phyloP scores from a whole-genome alignment of 73 alveolate genomes.

The Breviolum minutum region DNA sequence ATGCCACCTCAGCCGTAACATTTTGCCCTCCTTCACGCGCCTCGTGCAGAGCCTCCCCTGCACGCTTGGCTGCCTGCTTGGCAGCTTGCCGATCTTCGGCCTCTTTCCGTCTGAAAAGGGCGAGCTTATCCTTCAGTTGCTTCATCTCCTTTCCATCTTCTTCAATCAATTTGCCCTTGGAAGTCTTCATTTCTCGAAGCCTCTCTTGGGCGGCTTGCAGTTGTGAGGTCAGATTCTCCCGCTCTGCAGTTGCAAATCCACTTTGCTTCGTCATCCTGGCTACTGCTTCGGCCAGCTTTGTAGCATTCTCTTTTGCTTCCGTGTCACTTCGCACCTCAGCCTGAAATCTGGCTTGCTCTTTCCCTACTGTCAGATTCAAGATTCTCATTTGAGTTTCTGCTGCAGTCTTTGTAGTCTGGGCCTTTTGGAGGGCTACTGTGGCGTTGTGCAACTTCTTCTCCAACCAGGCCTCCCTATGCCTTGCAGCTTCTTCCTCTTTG shows the following conservation, averaged over 20 bases:
- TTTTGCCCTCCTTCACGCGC: neutral
- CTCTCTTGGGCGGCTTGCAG: neutral
- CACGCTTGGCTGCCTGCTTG: constrained; percentile 12
- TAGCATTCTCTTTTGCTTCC: neutral
- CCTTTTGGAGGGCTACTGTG: neutral
- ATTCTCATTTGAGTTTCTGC: neutral
- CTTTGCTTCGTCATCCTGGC: neutral
- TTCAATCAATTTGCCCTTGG: neutral
- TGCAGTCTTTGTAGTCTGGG: neutral
- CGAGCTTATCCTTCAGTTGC: neutral
- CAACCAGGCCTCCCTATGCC: neutral
- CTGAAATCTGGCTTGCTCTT: neutral
- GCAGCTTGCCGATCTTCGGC: neutral
- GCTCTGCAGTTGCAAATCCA: neutral
- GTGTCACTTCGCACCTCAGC: neutral
- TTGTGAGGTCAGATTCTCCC: constrained; percentile 7
- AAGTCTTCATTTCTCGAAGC: neutral
- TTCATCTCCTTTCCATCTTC: neutral
- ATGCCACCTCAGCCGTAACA: neutral
- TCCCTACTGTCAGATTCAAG: neutral
- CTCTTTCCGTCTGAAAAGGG: neutral
- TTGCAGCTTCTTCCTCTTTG: neutral
- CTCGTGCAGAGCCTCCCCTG: neutral
- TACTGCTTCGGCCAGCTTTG: neutral
- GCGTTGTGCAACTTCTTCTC: constrained; percentile 3